Conservation (phyloP, 768 basidiomycete genomes). For the Rhizopogon rudus region DNA sequence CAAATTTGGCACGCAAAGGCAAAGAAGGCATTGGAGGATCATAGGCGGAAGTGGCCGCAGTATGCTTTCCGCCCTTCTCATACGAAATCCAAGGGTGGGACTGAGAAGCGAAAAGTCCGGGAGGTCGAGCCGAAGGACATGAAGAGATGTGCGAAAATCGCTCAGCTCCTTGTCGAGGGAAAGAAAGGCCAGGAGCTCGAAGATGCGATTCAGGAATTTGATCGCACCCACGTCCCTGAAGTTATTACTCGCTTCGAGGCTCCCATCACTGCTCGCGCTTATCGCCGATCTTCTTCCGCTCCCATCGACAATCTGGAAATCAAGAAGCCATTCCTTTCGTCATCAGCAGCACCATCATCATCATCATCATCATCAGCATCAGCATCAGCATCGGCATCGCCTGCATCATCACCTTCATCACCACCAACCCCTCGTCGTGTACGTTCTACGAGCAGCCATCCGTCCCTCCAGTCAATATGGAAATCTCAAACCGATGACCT, state of each 20-base stretch:
- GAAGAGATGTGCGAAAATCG: conserved; percentile 63
- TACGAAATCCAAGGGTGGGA: conserved; percentile 21
- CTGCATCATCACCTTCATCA: not conserved
- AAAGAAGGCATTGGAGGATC: conserved; percentile 65
- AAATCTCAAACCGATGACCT: conserved; percentile 2
- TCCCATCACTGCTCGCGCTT: conserved; percentile 67
- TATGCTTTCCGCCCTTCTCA: conserved; percentile 72
- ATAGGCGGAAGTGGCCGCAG: conserved; percentile 65
- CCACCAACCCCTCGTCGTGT: conserved; percentile 9
- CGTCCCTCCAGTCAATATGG: conserved; percentile 3
- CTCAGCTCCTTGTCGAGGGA: conserved; percentile 59
- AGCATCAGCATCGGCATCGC: too few species aligned
- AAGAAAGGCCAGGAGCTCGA: conserved; percentile 61
- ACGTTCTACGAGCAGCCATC: conserved; percentile 23
- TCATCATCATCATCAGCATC: too few species aligned
- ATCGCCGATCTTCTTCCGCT: conserved; percentile 63
- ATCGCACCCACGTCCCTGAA: conserved; percentile 47
- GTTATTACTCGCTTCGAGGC: conserved; percentile 69
- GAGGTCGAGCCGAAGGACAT: conserved; percentile 47
- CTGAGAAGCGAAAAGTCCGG: conserved; percentile 29
- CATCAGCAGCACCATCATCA: not conserved
- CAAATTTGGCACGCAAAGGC: conserved; percentile 77
- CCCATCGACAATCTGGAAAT: conserved; percentile 40
- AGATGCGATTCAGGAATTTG: conserved; percentile 57
- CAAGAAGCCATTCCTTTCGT: conserved; percentile 22